Evolutionary conservation across 192 early-diverging fungal species (phyloP).

Genomic region (Dimargaris xerosporica): DNA sequence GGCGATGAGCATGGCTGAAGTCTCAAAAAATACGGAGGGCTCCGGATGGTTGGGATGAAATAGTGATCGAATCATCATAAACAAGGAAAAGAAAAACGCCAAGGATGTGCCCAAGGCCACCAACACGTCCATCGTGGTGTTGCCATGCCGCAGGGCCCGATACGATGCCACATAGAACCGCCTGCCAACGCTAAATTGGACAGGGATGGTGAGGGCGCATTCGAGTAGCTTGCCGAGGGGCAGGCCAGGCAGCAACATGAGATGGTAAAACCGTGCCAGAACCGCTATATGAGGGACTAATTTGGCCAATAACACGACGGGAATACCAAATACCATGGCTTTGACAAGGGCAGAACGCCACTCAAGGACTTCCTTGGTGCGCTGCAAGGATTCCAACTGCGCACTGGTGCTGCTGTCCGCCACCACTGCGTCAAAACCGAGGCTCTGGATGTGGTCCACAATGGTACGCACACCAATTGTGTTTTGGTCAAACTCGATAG

Average conservation of each 20-base stretch:
- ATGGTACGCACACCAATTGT: conserved; percentile 59
- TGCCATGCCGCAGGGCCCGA: conserved; percentile 61
- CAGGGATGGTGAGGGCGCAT: conserved; percentile 69
- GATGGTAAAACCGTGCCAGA: conserved; percentile 15
- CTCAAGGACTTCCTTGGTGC: conserved; percentile 68
- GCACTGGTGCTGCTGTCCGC: conserved; percentile 41
- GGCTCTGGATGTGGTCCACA: conserved; percentile 58
- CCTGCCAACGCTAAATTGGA: conserved; percentile 78
- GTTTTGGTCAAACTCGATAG: conserved; percentile 48
- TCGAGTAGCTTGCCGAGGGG: conserved; percentile 47
- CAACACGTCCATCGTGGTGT: conserved; percentile 94
- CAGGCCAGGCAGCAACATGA: conserved; percentile 43
- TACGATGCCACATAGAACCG: conserved; percentile 66
- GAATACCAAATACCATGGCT: conserved; percentile 58
- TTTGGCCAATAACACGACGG: conserved; percentile 58
- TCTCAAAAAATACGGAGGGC: conserved; percentile 88
- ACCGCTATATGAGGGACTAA: conserved; percentile 21
- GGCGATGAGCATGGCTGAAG: conserved; percentile 76
- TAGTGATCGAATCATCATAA: conserved; percentile 54
- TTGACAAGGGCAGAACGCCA: conserved; percentile 55
- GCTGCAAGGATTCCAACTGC: conserved; percentile 75
- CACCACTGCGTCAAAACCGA: conserved; percentile 67
- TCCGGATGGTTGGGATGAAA: conserved; percentile 30
- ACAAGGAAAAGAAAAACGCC: conserved; percentile 68
- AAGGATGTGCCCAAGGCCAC: conserved; percentile 72